Conservation (phyloP, 768 basidiomycete species). For the Boletus reticulatus region DNA sequence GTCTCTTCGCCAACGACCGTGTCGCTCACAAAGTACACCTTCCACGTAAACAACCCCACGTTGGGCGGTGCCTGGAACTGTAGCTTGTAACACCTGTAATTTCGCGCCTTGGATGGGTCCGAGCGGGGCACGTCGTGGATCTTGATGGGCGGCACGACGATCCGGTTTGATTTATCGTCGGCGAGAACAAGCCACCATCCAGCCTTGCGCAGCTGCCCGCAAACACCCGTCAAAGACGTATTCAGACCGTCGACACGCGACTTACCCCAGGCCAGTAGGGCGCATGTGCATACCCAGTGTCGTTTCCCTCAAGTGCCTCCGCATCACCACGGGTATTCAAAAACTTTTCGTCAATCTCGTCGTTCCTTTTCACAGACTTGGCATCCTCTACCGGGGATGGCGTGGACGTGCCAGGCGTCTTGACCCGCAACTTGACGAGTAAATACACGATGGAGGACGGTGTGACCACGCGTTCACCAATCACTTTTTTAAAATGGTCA, state of each 20-base stretch:
- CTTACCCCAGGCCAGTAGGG: conserved; percentile 89
- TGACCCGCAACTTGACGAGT: conserved; percentile 76
- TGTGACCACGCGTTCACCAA: conserved; percentile 84
- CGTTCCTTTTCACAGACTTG: conserved; percentile 45
- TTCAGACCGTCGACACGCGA: conserved; percentile 4
- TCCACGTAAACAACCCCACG: conserved; percentile 86
- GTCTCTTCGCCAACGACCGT: conserved; percentile 84
- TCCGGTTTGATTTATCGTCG: conserved; percentile 79
- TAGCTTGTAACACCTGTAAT: conserved; percentile 83
- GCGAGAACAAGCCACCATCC: conserved; percentile 91
- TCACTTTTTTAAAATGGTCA: conserved; percentile 49
- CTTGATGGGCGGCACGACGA: conserved; percentile 85
- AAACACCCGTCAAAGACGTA: background rate
- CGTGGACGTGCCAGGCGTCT: conserved; percentile 45
- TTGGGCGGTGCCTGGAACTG: conserved; percentile 94
- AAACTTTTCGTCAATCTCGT: conserved; percentile 70
- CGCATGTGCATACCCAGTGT: conserved; percentile 74
- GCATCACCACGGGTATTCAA: conserved; percentile 58
- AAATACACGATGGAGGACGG: conserved; percentile 89
- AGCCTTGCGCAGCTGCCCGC: conserved; percentile 74
- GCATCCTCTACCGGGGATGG: conserved; percentile 38
- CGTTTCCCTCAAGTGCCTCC: conserved; percentile 54
- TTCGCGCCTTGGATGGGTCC: conserved; percentile 44
- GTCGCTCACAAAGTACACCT: conserved; percentile 81
- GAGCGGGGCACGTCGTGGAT: conserved; percentile 76